Evolutionary conservation across 768 basidiomycete genomes (phyloP).

Genomic region (Boletus vinaceobasis): DNA sequence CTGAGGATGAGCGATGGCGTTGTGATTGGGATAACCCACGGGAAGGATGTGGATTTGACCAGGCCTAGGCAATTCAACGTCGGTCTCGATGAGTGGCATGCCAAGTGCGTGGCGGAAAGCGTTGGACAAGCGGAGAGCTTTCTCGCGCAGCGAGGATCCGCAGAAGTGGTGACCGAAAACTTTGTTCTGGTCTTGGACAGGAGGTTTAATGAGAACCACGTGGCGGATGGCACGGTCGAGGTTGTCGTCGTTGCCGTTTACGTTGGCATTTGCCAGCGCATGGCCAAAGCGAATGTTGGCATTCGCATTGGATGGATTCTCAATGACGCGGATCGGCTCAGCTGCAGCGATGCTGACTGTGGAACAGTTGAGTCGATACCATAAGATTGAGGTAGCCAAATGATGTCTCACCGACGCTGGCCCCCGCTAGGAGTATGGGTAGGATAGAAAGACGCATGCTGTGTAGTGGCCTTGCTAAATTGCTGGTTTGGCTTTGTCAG

Average conservation of each 20-base stretch:
- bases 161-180: slow-evolving; percentile 27
- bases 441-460: slow-evolving; percentile 39
- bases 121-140: slow-evolving; percentile 51
- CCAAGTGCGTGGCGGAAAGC: slow-evolving; percentile 55
- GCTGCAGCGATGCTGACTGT: slow-evolving; percentile 41
- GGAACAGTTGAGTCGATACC: not conserved
- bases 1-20: not conserved
- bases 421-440: slow-evolving; percentile 37
- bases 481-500: not conserved
- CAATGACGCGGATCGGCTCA: slow-evolving; percentile 49
- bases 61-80: slow-evolving; percentile 4
- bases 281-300: slow-evolving; percentile 40
- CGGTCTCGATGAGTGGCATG: slow-evolving; percentile 42
- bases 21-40: slow-evolving; percentile 9
- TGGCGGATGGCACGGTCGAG: slow-evolving; percentile 21
- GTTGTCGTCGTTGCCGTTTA: slow-evolving; percentile 27
- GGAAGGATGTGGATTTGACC: slow-evolving; percentile 31
- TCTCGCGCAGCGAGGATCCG: slow-evolving; percentile 40
- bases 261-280: slow-evolving; percentile 32
- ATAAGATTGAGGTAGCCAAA: not conserved
- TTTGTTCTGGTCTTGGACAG: slow-evolving; percentile 8
- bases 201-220: slow-evolving; percentile 4
- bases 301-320: slow-evolving; percentile 27
- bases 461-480: not conserved
- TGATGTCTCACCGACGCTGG: slow-evolving; percentile 28